Evolutionary conservation across 805 yeast genomes (phyloP).

Genomic region (Hanseniaspora vineae): DNA sequence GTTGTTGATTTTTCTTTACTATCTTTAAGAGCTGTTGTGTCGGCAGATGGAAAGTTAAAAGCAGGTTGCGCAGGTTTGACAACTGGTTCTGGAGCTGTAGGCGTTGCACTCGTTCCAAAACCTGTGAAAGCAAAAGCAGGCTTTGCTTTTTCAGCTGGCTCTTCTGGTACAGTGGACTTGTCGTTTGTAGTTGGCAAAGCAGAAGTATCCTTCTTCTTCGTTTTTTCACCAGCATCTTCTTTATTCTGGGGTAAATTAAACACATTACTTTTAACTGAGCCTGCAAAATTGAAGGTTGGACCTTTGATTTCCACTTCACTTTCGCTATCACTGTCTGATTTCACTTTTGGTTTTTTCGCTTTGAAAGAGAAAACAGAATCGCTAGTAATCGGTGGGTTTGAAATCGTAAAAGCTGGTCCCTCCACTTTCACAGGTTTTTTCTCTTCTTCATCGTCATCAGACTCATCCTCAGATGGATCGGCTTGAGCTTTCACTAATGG

Average conservation of each 20-base stretch:
- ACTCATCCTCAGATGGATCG: conserved; percentile 1
- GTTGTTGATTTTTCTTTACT: too few species aligned
- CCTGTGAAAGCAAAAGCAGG: not conserved
- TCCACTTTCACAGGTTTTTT: conserved; percentile 55
- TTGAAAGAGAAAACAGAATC: conserved; percentile 39
- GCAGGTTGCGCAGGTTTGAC: too few species aligned
- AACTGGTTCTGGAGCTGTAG: too few species aligned
- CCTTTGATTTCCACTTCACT: conserved; percentile 24
- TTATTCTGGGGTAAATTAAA: conserved; percentile 17
- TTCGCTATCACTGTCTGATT: conserved; percentile 21
- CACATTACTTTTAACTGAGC: conserved; percentile 22
- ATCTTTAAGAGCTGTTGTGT: too few species aligned
- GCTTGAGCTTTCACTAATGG: conserved; percentile 8
- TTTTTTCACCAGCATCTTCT: too few species aligned
- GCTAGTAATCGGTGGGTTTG: conserved; percentile 33
- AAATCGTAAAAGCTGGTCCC: conserved; percentile 55
- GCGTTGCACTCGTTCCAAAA: too few species aligned
- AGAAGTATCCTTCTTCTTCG: too few species aligned
- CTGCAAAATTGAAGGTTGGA: conserved; percentile 28
- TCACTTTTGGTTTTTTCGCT: conserved; percentile 11
- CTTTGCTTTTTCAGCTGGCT: not conserved
- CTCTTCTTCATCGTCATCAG: conserved; percentile 27
- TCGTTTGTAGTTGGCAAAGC: too few species aligned
- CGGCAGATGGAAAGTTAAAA: too few species aligned
- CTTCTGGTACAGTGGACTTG: not conserved